A percentile compares a stretch with the other conserved stretches of the same genome.
Evolutionary conservation across 2,329 filamentous ascomycete species (phyloP).

Genomic region (Lithohypha guttulata): DNA sequence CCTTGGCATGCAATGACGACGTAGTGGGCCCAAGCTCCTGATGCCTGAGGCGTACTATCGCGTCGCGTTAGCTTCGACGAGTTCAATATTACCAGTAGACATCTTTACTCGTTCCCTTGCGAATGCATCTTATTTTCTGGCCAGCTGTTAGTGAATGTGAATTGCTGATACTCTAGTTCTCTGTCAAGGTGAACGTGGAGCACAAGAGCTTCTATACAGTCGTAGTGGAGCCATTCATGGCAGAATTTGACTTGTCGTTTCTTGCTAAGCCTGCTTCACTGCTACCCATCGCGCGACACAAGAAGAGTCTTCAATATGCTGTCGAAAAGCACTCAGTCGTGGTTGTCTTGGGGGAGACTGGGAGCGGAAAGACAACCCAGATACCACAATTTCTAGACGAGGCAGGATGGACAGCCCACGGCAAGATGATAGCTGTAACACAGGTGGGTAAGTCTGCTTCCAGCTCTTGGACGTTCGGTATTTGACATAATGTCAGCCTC

Average conservation of each 20-base stretch:
- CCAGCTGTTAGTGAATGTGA: no score
- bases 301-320: constrained; percentile 68
- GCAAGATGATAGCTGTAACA: constrained; percentile 75
- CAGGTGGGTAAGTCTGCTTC: constrained; percentile 52
- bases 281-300: constrained; percentile 77
- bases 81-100: no score
- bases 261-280: constrained; percentile 76
- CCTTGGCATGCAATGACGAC: background rate
- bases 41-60: no score
- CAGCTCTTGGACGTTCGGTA: constrained; percentile 6
- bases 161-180: background rate
- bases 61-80: no score
- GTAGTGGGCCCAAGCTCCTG: background rate
- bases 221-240: constrained; percentile 25
- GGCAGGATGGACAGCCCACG: constrained; percentile 78
- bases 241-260: constrained; percentile 36
- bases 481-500: constrained; percentile 48
- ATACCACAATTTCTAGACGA: constrained; percentile 83
- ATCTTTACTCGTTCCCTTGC: no score
- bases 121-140: no score
- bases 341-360: constrained; percentile 86
- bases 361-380: constrained; percentile 91
- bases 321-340: constrained; percentile 76
- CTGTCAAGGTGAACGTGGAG: background rate
- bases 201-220: background rate